Base-by-base conservation (phyloP, 345 rosid genomes). In the Gossypium anomalum region DNA sequence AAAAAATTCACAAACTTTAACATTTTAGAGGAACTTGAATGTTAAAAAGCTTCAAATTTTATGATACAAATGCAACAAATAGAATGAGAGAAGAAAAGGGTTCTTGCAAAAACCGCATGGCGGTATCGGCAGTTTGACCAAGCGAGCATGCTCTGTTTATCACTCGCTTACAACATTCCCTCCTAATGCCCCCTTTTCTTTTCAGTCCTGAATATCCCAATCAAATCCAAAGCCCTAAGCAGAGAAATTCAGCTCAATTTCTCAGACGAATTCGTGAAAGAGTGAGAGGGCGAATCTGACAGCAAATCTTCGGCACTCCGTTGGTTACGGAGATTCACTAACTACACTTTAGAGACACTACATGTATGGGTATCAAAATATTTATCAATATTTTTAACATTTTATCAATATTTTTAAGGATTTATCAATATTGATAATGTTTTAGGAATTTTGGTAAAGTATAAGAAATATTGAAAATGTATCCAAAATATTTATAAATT, bases 41-140 rank as follows among this genome's bases (percentile, higher is more conserved):
- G 34, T 12, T 43, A n/a, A n/a, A 22, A 52, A 49, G 47, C 1
- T 55, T 27, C 22, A 52, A 70, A 49, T 60, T 47, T 49, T 12
- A 52, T n/a, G 10, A 7, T 7, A 14, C 23, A 22, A 70, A 70
- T 8, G 47, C 61, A 52, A 55, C 29, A 2, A 9, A 23, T 0
- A 17, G 38, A 41, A 17, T 3, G 48, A 43, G 22, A 52, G 67
- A 14, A 23, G 48, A 47, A 48, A 59, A 20, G 38, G 29, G 52
- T 13, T 92, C 98, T 97, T 91, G 88, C 78, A 94, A 78, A 85
- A 94, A 92, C 80, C 90, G 97, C 19, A 81, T 77, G 72, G 98
- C 98, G 38, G 97, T 94, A 59, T 91, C 94, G 48, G 90, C 79
- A 23, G 94, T 91, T 77, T 94, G 97, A 59, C 98, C 98, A 7